phyloP scores from a whole-genome alignment of 1,139 yeast genomes.

The Candida sp. region DNA sequence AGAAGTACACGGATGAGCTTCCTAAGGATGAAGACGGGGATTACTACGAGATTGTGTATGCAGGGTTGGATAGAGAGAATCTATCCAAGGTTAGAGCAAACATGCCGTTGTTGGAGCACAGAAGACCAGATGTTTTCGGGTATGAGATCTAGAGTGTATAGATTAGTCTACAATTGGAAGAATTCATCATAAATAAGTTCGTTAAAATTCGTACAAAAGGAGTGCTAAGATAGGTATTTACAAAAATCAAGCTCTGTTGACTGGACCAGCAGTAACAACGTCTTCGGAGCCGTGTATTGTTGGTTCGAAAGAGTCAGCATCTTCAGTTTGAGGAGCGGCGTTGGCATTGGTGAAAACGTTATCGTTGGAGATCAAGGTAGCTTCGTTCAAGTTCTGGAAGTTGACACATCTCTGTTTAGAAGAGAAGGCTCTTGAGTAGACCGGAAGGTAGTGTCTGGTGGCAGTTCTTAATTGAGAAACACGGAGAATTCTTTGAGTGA shows the following conservation, averaged over 20 bases:
- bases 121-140: slow-evolving; percentile 24
- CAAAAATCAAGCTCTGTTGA: slow-evolving; percentile 24
- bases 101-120: slow-evolving; percentile 79
- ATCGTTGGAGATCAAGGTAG: slow-evolving; percentile 41
- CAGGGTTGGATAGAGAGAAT: slow-evolving; percentile 66
- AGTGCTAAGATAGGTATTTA: not conserved
- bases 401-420: slow-evolving; percentile 43
- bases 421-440: slow-evolving; percentile 27
- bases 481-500: slow-evolving; percentile 35
- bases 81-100: slow-evolving; percentile 57
- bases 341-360: slow-evolving; percentile 24
- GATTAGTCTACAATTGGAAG: not conserved
- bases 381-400: slow-evolving; percentile 38
- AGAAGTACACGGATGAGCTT: slow-evolving; percentile 29
- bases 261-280: slow-evolving; percentile 51
- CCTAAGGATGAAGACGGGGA: slow-evolving; percentile 50
- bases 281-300: slow-evolving; percentile 46
- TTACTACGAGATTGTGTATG: slow-evolving; percentile 57
- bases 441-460: slow-evolving; percentile 50
- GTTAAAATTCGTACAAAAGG: not conserved
- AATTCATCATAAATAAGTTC: not conserved
- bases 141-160: slow-evolving; percentile 1
- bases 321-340: slow-evolving; percentile 17
- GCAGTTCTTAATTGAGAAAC: slow-evolving; percentile 46
- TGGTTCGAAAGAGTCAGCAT: slow-evolving; percentile 41